A percentile compares a stretch with the other conserved stretches of the same genome.
Conservation (phyloP, 1,284 basidiomycete species). For the Cryptococcus sp. region DNA sequence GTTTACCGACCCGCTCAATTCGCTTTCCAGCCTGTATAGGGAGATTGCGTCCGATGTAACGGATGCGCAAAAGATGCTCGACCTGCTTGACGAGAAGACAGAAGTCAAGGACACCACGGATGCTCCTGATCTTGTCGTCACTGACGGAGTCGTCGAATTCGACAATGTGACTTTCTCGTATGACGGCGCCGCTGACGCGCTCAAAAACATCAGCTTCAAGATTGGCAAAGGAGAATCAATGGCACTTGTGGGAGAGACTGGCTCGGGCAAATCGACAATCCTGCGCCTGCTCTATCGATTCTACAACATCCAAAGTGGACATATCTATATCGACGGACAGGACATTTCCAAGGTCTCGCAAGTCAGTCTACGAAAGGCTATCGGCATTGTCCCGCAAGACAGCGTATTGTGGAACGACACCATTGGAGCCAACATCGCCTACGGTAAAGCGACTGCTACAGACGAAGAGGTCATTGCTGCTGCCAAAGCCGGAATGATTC, state of each 20-base stretch:
- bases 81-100: conserved; percentile 79
- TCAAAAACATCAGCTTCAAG: conserved; percentile 81
- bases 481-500: conserved; percentile 81
- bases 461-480: conserved; percentile 88
- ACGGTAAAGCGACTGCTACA: conserved; percentile 79
- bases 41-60: conserved; percentile 90
- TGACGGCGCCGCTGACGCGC: conserved; percentile 83
- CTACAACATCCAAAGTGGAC: conserved; percentile 80
- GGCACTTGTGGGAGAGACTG: conserved; percentile 93
- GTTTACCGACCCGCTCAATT: conserved; percentile 89
- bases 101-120: conserved; percentile 70
- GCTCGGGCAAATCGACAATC: conserved; percentile 94
- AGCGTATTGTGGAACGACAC: conserved; percentile 95
- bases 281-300: conserved; percentile 92
- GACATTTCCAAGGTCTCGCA: conserved; percentile 75
- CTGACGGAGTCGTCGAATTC: conserved; percentile 86
- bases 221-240: conserved; percentile 94
- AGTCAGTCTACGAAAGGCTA: conserved; percentile 69
- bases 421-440: conserved; percentile 90
- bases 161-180: conserved; percentile 92
- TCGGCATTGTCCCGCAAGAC: conserved; percentile 97
- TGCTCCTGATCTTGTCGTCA: conserved; percentile 70
- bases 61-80: conserved; percentile 94
- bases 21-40: conserved; percentile 91
- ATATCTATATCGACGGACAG: conserved; percentile 76